These are phyloP conservation scores for Megacollybia platyphylla DNA, from an alignment of 1,284 basidiomycete species.

Conservation along the genomic window DNA sequence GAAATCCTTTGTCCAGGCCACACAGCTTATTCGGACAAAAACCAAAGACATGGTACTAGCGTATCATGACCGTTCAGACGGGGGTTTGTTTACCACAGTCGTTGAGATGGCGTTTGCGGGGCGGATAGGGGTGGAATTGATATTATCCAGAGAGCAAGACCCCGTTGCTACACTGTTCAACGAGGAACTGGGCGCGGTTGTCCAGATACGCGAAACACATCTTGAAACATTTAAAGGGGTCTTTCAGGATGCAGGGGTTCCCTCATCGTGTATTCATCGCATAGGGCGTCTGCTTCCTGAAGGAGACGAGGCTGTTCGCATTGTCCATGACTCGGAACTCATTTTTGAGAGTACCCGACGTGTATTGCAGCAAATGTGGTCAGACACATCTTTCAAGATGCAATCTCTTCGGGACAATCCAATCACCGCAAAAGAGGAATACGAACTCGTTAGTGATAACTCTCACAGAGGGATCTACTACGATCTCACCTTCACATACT, in stretches of 20 bases:
- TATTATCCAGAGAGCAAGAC: conserved; percentile 35
- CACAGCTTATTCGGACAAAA: conserved; percentile 51
- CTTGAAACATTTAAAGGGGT: conserved; percentile 44
- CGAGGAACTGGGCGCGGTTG: conserved; percentile 90
- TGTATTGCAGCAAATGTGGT: conserved; percentile 78
- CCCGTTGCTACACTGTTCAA: conserved; percentile 77
- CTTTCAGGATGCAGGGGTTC: conserved; percentile 66
- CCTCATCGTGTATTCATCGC: conserved; percentile 57
- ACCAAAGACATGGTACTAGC: conserved; percentile 69
- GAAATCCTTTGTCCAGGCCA: conserved; percentile 75
- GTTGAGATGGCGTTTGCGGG: conserved; percentile 98
- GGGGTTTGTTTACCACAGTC: conserved; percentile 84
- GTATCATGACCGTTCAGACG: conserved; percentile 97
- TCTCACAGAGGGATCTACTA: conserved; percentile 63
- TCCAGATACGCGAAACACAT: conserved; percentile 69
- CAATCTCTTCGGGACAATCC: conserved; percentile 85
- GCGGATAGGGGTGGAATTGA: conserved; percentile 62
- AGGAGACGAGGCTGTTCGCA: conserved; percentile 48
- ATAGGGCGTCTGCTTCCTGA: conserved; percentile 58
- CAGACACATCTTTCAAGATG: conserved; percentile 91
- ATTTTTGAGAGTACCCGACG: conserved; percentile 61
- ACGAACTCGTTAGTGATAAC: conserved; percentile 59
- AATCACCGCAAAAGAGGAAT: conserved; percentile 72
- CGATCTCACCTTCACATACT: conserved; percentile 51
- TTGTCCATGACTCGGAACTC: conserved; percentile 39